Conservation (phyloP, 257 asterid species). For the Solanum corneliomulleri region DNA sequence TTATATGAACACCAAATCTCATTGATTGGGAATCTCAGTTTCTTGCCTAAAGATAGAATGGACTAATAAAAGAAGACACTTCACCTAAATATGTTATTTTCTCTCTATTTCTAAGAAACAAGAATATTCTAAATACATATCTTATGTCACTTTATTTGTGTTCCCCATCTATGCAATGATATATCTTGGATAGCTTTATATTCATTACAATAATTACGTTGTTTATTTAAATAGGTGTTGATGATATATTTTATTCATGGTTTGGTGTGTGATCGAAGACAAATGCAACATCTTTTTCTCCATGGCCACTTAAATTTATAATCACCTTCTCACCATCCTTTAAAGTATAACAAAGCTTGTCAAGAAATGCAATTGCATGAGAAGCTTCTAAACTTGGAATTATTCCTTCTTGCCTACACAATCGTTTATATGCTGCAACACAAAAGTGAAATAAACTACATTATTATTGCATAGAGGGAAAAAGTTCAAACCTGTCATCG, state of each 20-base stretch:
- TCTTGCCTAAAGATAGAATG: too few species aligned
- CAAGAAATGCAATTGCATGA: constrained; percentile 62
- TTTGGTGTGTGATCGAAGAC: constrained; percentile 15
- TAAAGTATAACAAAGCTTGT: constrained; percentile 39
- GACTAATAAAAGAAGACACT: too few species aligned
- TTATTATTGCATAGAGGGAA: too few species aligned
- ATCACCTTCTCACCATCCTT: constrained; percentile 42
- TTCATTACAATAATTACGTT: too few species aligned
- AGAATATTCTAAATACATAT: too few species aligned
- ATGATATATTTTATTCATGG: background rate
- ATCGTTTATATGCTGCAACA: constrained; percentile 32
- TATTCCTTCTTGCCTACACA: constrained; percentile 61
- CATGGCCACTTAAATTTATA: constrained; percentile 64
- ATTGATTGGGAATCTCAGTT: too few species aligned
- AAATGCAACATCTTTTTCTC: constrained; percentile 28
- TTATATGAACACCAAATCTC: too few species aligned
- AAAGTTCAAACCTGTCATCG: too few species aligned
- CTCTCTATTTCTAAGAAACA: too few species aligned
- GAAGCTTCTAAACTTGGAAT: constrained; percentile 64
- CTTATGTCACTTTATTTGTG: background rate
- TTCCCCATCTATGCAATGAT: background rate
- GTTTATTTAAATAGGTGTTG: background rate
- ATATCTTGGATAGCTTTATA: background rate
- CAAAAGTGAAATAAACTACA: background rate
- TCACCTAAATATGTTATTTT: too few species aligned